Evolutionary conservation across 78 protist genomes (phyloP), one percentile per base, ranked within the genome.

Genomic region (Isochrysis galbana): DNA sequence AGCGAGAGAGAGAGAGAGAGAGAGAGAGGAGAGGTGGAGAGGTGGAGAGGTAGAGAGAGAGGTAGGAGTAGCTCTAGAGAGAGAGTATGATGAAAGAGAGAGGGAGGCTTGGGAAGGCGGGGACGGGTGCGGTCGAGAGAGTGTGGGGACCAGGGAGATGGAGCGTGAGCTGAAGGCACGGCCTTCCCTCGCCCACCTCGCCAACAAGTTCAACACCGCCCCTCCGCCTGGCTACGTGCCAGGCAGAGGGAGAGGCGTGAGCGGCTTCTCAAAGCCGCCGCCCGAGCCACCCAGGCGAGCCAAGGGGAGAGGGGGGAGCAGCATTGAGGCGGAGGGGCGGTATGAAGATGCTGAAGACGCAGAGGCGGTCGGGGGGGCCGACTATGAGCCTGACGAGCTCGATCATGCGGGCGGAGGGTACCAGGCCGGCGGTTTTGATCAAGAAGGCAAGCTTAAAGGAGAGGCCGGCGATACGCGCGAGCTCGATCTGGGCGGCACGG

Each of bases 151-250:
- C n/a, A n/a, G n/a, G n/a, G n/a, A n/a, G n/a, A n/a, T n/a, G n/a
- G n/a, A n/a, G n/a, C n/a, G n/a, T n/a, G n/a, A n/a, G n/a, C n/a
- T n/a, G 67, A 69, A 69, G 77, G 34, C 10, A 14, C 80, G 80
- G 44, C 80, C 80, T 3, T 77, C 86, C 34, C 86, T 77, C 86
- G 22, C 86, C 48, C 29, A 77, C 47, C 48, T 77, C 47, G 86
- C 86, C 25, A 46, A 77, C 86, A 38, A 41, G 47, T 77, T 77
- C 86, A 77, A 77, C 86, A 41, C 48, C 1, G 84, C 44, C 14
- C 36, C 48, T 44, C 86, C 86, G 26, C 86, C 86, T 26, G 86
- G 86, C 46, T 77, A 77, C 86, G 86, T 77, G 32, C n/a, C 86
- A 1, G 86, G 86, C 23, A 44, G 86, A 5, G 86, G 86, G n/a